Evolutionary conservation across 805 yeast genomes (phyloP).

Genomic region (Sugiyamaella chiloensis): DNA sequence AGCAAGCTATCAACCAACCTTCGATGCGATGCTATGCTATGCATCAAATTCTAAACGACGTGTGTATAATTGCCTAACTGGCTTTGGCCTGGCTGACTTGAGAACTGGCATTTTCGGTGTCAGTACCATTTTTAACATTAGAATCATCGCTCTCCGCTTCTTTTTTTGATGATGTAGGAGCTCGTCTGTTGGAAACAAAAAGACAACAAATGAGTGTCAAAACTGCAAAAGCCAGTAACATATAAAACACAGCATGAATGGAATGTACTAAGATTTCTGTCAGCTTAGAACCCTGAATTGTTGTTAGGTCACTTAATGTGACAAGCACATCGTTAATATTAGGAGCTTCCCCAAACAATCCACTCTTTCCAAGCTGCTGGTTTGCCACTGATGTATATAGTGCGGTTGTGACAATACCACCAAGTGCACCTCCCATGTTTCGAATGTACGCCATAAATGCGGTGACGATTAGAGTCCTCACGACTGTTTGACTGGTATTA

Average conservation of each 20-base stretch:
- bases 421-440: constrained; percentile 43
- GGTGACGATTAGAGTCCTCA: constrained; percentile 43
- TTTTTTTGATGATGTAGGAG: background rate
- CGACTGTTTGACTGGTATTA: constrained; percentile 37
- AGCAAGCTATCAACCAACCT: no score
- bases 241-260: constrained; percentile 2
- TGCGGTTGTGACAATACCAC: constrained; percentile 33
- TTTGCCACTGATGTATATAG: background rate
- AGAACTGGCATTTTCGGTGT: background rate
- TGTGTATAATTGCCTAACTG: no score
- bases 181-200: background rate
- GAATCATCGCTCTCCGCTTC: background rate
- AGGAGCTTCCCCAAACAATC: background rate
- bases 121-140: background rate
- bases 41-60: no score
- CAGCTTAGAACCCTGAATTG: background rate
- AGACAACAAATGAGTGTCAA: background rate
- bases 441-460: constrained; percentile 43
- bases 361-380: background rate
- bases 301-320: background rate
- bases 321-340: background rate
- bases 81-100: no score
- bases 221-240: background rate
- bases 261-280: background rate
- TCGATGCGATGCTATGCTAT: no score